These are phyloP conservation scores for Aspergillus oerlinghausenensis DNA, from an alignment of 2,329 filamentous ascomycete genomes.

Conservation along the genomic window DNA sequence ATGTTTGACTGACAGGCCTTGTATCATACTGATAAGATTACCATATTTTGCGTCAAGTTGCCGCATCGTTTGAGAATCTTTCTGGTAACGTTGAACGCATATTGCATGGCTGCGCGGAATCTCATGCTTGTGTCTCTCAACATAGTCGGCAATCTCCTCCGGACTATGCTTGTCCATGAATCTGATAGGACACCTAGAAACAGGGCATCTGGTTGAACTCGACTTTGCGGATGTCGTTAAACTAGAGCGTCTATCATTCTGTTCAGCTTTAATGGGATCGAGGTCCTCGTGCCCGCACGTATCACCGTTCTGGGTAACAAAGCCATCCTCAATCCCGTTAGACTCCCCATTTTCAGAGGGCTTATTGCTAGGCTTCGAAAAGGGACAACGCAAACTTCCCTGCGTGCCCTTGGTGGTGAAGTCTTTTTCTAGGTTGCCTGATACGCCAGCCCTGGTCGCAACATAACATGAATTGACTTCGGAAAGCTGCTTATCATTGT, in stretches of 20 bases:
- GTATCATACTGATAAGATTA: slow-evolving; percentile 88
- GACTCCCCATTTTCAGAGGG: slow-evolving; percentile 29
- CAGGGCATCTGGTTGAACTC: slow-evolving; percentile 60
- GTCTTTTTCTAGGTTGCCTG: slow-evolving; percentile 73
- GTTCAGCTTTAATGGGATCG: slow-evolving; percentile 52
- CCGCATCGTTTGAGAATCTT: slow-evolving; percentile 76
- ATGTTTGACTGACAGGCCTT: slow-evolving; percentile 81
- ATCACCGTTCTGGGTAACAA: slow-evolving; percentile 39
- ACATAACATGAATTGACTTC: slow-evolving; percentile 38
- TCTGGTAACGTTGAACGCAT: slow-evolving; percentile 84
- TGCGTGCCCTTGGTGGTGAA: slow-evolving; percentile 83
- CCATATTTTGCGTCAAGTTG: slow-evolving; percentile 94
- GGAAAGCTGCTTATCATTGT: slow-evolving; percentile 24
- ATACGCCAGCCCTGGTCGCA: slow-evolving; percentile 51
- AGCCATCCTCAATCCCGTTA: slow-evolving; percentile 37
- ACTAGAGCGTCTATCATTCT: slow-evolving; percentile 42
- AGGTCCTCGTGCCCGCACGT: slow-evolving; percentile 52
- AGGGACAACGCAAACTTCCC: slow-evolving; percentile 76
- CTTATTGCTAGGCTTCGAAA: slow-evolving; percentile 53
- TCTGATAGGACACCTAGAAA: slow-evolving; percentile 79
- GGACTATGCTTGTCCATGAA: slow-evolving; percentile 89
- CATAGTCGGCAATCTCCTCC: slow-evolving; percentile 87
- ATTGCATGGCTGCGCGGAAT: slow-evolving; percentile 90
- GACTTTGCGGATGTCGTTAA: slow-evolving; percentile 34
- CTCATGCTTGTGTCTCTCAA: slow-evolving; percentile 93